These are phyloP conservation scores for Holtermannia corniformis DNA, from an alignment of 768 basidiomycete genomes.

Conservation along the genomic window DNA sequence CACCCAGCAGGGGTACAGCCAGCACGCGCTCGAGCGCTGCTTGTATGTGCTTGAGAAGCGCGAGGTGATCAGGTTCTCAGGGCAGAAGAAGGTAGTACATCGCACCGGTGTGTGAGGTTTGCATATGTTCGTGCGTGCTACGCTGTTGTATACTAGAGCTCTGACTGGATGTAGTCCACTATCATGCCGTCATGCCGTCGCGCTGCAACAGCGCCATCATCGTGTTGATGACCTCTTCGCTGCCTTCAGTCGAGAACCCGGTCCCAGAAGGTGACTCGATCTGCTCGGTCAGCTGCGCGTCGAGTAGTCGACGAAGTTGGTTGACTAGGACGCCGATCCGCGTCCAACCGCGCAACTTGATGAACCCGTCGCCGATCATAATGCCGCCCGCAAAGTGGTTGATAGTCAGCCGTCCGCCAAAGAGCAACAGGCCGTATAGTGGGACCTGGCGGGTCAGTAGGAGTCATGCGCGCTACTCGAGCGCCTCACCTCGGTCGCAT, in stretches of 20 bases:
- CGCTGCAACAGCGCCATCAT: conserved; percentile 44
- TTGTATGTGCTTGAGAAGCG: conserved; percentile 88
- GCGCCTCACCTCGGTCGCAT: conserved; percentile 74
- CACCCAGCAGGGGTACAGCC: conserved; percentile 78
- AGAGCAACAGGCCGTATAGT: conserved; percentile 71
- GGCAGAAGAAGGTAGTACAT: conserved; percentile 56
- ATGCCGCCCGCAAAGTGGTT: conserved; percentile 75
- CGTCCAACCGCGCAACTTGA: conserved; percentile 74
- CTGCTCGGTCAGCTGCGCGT: conserved; percentile 55
- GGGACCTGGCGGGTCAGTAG: conserved; percentile 52
- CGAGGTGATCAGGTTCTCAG: conserved; percentile 84
- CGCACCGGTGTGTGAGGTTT: conserved; percentile 32
- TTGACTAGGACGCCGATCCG: conserved; percentile 83
- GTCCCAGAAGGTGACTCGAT: conserved; percentile 54
- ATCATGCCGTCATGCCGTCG: conserved; percentile 33
- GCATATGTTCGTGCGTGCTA: too few species aligned
- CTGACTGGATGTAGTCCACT: too few species aligned
- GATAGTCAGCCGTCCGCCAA: conserved; percentile 68
- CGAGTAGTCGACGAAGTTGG: conserved; percentile 61
- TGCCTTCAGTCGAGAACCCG: conserved; percentile 45
- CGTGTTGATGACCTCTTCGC: conserved; percentile 49
- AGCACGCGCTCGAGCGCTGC: conserved; percentile 82
- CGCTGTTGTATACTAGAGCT: too few species aligned
- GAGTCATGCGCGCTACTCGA: background rate
- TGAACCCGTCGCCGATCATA: conserved; percentile 45